phyloP scores from a whole-genome alignment of 2,329 filamentous ascomycete genomes.

The Didymella arachidicola region DNA sequence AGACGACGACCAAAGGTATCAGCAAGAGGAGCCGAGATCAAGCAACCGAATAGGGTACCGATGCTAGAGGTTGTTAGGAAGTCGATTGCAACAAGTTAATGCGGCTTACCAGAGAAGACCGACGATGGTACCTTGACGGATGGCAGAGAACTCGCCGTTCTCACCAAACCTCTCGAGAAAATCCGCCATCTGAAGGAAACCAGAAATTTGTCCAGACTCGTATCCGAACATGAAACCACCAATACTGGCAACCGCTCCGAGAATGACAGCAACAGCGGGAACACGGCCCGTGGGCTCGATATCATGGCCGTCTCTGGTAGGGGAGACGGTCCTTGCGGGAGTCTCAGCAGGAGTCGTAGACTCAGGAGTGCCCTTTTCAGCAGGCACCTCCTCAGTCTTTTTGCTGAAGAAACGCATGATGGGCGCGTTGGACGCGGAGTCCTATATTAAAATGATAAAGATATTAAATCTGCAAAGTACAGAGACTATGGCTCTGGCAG shows the following conservation, averaged over 20 bases:
- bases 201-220: constrained; percentile 40
- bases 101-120: constrained; percentile 45
- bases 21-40: constrained; percentile 65
- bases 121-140: constrained; percentile 48
- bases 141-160: constrained; percentile 43
- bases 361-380: constrained; percentile 38
- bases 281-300: constrained; percentile 35
- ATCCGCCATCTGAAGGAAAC: constrained; percentile 47
- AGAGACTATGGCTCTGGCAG: constrained; percentile 13
- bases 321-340: constrained; percentile 36
- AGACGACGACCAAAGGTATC: constrained; percentile 68
- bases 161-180: constrained; percentile 46
- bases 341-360: constrained; percentile 36
- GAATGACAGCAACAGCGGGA: constrained; percentile 38
- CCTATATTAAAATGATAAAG: constrained; percentile 10
- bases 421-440: constrained; percentile 13
- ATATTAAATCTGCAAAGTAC: constrained; percentile 10
- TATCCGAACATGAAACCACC: constrained; percentile 50
- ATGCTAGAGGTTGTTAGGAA: constrained; percentile 49
- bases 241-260: constrained; percentile 45
- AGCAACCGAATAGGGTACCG: constrained; percentile 76
- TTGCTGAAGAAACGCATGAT: constrained; percentile 38
- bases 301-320: constrained; percentile 14
- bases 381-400: constrained; percentile 24
- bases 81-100: not conserved